Evolutionary conservation across 2,329 filamentous ascomycete species (phyloP).

Genomic region (Alternaria sp.): DNA sequence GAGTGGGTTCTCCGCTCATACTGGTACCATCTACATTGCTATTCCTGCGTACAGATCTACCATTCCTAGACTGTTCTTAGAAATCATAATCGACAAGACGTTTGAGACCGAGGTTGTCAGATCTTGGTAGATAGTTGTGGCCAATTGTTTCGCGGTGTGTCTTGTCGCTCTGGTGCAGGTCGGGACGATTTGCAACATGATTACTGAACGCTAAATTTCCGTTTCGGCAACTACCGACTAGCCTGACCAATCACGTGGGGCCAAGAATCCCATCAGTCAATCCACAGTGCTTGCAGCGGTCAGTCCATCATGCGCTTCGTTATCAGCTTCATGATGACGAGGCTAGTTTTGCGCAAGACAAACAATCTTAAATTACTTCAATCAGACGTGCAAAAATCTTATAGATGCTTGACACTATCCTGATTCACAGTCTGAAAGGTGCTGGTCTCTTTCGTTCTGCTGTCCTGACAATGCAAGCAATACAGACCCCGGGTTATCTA

Average conservation of each 20-base stretch:
- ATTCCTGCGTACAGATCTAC: neutral
- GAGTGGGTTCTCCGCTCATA: constrained; percentile 1
- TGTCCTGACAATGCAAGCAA: neutral
- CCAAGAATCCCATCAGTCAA: neutral
- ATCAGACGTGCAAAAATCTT: neutral
- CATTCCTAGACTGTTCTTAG: neutral
- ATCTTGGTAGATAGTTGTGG: neutral
- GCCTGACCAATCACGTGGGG: neutral
- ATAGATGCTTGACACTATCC: neutral
- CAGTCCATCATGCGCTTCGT: neutral
- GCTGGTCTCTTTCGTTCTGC: neutral
- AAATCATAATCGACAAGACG: neutral
- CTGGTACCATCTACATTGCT: neutral
- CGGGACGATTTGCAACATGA: neutral
- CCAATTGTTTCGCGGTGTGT: constrained; percentile 1
- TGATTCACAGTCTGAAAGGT: neutral
- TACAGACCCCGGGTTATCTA: neutral
- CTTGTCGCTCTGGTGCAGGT: neutral
- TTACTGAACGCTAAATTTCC: constrained; percentile 6
- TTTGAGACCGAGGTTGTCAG: neutral
- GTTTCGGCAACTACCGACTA: neutral
- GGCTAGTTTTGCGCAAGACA: neutral
- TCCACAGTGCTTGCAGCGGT: neutral
- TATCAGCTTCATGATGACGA: neutral
- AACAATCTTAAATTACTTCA: neutral